Evolutionary conservation across 2,329 filamentous ascomycete species (phyloP).

Genomic region (Hypoxylon sp.): DNA sequence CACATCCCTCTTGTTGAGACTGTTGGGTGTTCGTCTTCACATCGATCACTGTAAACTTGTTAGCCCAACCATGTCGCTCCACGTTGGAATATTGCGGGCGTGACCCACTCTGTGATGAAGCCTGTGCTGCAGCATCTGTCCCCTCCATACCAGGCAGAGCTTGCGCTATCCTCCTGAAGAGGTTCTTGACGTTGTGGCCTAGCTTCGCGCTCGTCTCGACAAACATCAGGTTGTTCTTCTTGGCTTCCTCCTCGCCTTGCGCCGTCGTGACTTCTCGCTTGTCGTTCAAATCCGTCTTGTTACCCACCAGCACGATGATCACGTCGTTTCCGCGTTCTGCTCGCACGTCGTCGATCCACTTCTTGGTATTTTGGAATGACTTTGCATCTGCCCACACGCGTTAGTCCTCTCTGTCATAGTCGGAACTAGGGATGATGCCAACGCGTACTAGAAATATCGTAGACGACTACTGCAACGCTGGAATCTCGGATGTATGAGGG

Average conservation of each 20-base stretch:
- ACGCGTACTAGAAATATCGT: slow-evolving; percentile 89
- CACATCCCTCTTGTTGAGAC: slow-evolving; percentile 80
- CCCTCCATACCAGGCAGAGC: slow-evolving; percentile 98
- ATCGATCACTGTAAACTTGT: slow-evolving; percentile 80
- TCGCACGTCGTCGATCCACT: slow-evolving; percentile 99
- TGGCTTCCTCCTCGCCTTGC: slow-evolving; percentile 97
- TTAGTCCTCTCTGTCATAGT: slow-evolving; percentile 39
- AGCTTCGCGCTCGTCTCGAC: slow-evolving; percentile 99
- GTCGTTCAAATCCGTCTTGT: slow-evolving; percentile 99
- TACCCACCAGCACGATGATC: slow-evolving; percentile 97
- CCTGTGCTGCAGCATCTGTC: slow-evolving; percentile 81
- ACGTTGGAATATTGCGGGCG: slow-evolving; percentile 11
- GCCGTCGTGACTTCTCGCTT: slow-evolving; percentile 97
- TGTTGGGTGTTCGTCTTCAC: slow-evolving; percentile 85
- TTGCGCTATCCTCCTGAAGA: slow-evolving; percentile 98
- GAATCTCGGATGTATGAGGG: slow-evolving; percentile 99
- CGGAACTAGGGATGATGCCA: slow-evolving; percentile 4
- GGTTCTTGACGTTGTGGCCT: slow-evolving; percentile 96
- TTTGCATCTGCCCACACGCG: slow-evolving; percentile 76
- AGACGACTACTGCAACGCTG: slow-evolving; percentile 97
- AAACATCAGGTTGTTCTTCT: slow-evolving; percentile 98
- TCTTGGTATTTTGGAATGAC: slow-evolving; percentile 98
- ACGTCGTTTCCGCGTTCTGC: slow-evolving; percentile 98
- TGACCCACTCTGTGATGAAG: slow-evolving; percentile 80
- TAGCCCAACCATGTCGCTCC: slow-evolving; percentile 44